These are phyloP conservation scores for Leucocoprinus leucothites DNA, from an alignment of 768 basidiomycete species.

Conservation along the genomic window DNA sequence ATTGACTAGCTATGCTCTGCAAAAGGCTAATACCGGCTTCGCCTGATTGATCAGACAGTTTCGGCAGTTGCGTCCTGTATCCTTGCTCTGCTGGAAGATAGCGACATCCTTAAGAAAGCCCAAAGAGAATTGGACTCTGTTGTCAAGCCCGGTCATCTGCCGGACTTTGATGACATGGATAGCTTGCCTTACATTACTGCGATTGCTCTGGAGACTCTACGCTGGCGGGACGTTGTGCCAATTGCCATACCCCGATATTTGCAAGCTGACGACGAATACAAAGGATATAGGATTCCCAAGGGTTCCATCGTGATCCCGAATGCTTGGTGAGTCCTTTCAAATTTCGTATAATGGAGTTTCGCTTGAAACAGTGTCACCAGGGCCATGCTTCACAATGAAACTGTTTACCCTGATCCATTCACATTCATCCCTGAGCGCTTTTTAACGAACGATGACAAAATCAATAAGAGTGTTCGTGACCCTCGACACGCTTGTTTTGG, in stretches of 20 bases:
- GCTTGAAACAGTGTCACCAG: slow-evolving; percentile 17
- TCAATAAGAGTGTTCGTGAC: slow-evolving; percentile 23
- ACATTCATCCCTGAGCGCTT: slow-evolving; percentile 41
- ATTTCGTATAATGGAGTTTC: neutral
- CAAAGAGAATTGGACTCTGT: slow-evolving; percentile 33
- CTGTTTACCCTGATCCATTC: slow-evolving; percentile 36
- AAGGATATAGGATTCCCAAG: slow-evolving; percentile 28
- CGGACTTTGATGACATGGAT: slow-evolving; percentile 26
- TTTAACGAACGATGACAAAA: slow-evolving; percentile 21
- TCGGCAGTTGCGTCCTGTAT: slow-evolving; percentile 11
- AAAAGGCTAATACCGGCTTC: no score
- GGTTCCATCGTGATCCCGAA: slow-evolving; percentile 30
- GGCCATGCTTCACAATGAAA: slow-evolving; percentile 38
- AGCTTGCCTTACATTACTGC: slow-evolving; percentile 29
- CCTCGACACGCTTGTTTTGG: slow-evolving; percentile 27
- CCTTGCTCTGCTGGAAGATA: slow-evolving; percentile 4
- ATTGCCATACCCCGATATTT: slow-evolving; percentile 21
- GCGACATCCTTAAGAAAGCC: slow-evolving; percentile 26
- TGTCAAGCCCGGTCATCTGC: slow-evolving; percentile 26
- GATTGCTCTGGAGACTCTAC: slow-evolving; percentile 25
- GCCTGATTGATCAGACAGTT: neutral
- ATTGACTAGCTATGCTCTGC: neutral
- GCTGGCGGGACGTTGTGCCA: slow-evolving; percentile 24
- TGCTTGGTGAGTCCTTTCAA: slow-evolving; percentile 22
- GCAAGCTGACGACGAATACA: slow-evolving; percentile 26